A percentile compares a stretch with the other conserved stretches of the same genome.
phyloP scores from a whole-genome alignment of 2,329 filamentous ascomycete genomes.

The Neurospora sp. region DNA sequence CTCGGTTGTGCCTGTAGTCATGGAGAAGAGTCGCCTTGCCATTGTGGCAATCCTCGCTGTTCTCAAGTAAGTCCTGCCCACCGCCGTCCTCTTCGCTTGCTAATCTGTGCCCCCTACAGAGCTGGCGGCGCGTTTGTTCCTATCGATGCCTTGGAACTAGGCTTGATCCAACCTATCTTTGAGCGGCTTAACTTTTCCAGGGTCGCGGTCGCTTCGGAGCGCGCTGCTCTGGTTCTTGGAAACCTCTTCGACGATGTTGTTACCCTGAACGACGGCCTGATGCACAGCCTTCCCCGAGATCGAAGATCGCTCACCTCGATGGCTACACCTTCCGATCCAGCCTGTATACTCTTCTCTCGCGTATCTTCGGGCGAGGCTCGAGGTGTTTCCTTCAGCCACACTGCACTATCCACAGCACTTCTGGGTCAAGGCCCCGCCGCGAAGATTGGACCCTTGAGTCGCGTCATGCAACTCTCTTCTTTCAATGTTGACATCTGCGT shows the following conservation, averaged over 20 bases:
- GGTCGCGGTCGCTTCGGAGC: conserved; percentile 35
- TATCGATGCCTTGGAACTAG: conserved; percentile 34
- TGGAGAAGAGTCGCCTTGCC: conserved; percentile 60
- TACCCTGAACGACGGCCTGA: conserved; percentile 17
- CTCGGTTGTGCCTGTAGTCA: conserved; percentile 52
- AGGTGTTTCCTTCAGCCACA: conserved; percentile 53
- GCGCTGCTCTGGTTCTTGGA: conserved; percentile 28
- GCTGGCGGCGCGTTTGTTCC: conserved; percentile 41
- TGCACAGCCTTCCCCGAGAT: conserved; percentile 14
- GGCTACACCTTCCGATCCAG: conserved; percentile 33
- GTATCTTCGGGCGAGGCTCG: conserved; percentile 47
- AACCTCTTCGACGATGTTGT: conserved; percentile 30
- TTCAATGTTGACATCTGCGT: conserved; percentile 46
- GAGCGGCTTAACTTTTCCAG: conserved; percentile 30
- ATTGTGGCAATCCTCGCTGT: conserved; percentile 61
- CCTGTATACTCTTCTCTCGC: conserved; percentile 52
- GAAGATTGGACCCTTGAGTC: conserved; percentile 37
- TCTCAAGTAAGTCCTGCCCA: conserved; percentile 45
- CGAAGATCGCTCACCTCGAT: conserved; percentile 18
- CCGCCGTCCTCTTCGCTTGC: conserved; percentile 16
- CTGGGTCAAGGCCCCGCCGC: conserved; percentile 40
- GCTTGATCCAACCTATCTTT: conserved; percentile 31
- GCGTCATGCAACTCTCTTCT: conserved; percentile 49
- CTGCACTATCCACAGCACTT: conserved; percentile 44
- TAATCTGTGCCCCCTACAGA: conserved; percentile 11